Conservation (phyloP, 2,329 filamentous ascomycete species). For the Thielaviopsis ethacetica region DNA sequence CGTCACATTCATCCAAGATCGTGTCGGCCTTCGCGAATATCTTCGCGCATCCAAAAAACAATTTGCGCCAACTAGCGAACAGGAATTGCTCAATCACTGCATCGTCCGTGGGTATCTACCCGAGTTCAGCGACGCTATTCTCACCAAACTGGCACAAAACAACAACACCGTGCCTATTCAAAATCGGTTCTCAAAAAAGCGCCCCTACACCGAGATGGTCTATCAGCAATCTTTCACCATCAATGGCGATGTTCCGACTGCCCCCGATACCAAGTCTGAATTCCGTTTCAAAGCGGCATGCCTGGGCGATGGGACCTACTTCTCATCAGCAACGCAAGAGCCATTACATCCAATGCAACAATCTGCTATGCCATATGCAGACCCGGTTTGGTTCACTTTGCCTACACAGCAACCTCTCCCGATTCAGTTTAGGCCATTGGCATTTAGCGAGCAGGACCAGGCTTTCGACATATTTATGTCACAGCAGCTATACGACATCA, state of each 20-base stretch:
- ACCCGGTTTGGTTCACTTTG: background rate
- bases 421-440: too few relatives aligned
- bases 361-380: too few relatives aligned
- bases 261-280: too few relatives aligned
- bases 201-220: background rate
- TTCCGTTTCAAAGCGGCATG: too few relatives aligned
- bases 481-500: conserved; percentile 1
- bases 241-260: too few relatives aligned
- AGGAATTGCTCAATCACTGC: conserved; percentile 5
- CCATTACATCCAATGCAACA: background rate
- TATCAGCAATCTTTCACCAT: background rate
- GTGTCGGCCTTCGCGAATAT: background rate
- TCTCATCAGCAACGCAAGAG: background rate
- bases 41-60: background rate
- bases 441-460: background rate
- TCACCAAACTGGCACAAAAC: background rate
- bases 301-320: too few relatives aligned
- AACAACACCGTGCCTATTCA: background rate
- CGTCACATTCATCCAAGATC: conserved; percentile 3
- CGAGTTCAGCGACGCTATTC: background rate
- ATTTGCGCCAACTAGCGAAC: background rate
- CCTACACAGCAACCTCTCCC: background rate
- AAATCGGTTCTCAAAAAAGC: background rate
- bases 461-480: background rate
- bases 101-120: conserved; percentile 3